Evolutionary conservation across 2,329 filamentous ascomycete species (phyloP).

Genomic region (Geosmithia flava): DNA sequence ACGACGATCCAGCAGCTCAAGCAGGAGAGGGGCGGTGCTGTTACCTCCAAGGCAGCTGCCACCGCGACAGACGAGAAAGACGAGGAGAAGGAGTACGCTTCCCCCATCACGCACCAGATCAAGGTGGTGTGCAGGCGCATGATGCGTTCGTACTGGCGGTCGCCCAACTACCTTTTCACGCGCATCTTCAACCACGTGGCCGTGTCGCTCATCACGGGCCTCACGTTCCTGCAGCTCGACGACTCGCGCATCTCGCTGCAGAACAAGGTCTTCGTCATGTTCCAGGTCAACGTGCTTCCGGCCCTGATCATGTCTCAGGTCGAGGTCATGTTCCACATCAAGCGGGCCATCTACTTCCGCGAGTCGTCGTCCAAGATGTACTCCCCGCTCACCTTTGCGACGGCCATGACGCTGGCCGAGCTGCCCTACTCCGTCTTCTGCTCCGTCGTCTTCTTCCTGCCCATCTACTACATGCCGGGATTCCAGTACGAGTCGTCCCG

Average conservation of each 20-base stretch:
- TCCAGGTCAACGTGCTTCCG: constrained; percentile 77
- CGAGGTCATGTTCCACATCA: constrained; percentile 67
- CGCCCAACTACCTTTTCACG: constrained; percentile 81
- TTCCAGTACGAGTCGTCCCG: constrained; percentile 50
- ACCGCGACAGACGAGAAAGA: constrained; percentile 9
- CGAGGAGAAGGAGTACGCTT: constrained; percentile 67
- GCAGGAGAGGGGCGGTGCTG: constrained; percentile 33
- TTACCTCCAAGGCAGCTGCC: constrained; percentile 24
- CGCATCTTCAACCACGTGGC: constrained; percentile 74
- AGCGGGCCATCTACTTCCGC: constrained; percentile 72
- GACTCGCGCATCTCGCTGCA: constrained; percentile 66
- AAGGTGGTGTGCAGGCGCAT: constrained; percentile 61
- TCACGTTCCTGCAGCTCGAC: constrained; percentile 69
- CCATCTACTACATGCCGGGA: constrained; percentile 74
- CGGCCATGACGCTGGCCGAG: constrained; percentile 70
- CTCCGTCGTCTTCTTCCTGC: constrained; percentile 69
- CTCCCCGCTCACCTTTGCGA: constrained; percentile 63
- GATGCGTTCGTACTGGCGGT: constrained; percentile 72
- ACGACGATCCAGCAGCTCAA: constrained; percentile 56
- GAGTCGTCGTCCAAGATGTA: constrained; percentile 83
- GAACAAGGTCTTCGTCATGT: constrained; percentile 80
- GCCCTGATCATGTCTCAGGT: constrained; percentile 75
- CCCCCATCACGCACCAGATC: constrained; percentile 67
- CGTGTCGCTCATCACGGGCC: constrained; percentile 65
- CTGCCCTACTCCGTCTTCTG: constrained; percentile 76